Conservation (phyloP, 2,329 filamentous ascomycete species). For the Metarhizium guizhouense region DNA sequence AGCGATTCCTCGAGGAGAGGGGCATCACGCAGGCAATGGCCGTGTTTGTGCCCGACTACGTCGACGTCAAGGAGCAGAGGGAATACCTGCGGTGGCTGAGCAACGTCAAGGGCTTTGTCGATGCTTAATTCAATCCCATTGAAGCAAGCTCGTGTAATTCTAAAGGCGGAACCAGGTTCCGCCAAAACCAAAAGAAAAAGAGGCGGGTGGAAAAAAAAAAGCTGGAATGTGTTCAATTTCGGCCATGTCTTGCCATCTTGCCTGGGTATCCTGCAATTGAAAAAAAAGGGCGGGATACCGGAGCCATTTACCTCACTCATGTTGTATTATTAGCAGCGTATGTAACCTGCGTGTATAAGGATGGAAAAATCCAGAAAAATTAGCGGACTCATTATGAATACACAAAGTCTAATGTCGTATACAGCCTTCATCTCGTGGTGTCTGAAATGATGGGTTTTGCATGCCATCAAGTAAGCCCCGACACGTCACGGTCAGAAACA, state of each 20-base stretch:
- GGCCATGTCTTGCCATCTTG: background rate
- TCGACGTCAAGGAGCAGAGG: slow-evolving; percentile 96
- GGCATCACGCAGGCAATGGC: slow-evolving; percentile 82
- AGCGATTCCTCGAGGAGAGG: slow-evolving; percentile 90
- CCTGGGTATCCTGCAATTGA: background rate
- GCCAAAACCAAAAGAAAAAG: background rate
- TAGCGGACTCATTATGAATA: slow-evolving; percentile 1
- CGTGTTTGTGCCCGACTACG: slow-evolving; percentile 89
- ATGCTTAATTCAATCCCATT: slow-evolving; percentile 41
- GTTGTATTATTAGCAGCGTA: slow-evolving; percentile 6
- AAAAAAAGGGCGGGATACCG: background rate
- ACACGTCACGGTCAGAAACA: too few relatives aligned
- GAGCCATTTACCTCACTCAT: slow-evolving; percentile 1
- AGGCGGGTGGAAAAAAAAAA: background rate
- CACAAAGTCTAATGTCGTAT: background rate
- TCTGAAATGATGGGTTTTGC: too few relatives aligned
- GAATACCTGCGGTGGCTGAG: slow-evolving; percentile 90
- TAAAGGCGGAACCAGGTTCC: background rate
- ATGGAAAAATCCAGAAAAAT: background rate
- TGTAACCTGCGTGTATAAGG: slow-evolving; percentile 6
- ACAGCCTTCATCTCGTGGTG: background rate
- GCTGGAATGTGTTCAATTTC: background rate
- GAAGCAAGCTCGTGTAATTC: background rate
- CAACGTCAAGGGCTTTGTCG: slow-evolving; percentile 78
- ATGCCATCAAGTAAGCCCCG: too few relatives aligned